These are phyloP conservation scores for Aspergillus tubingensis DNA, from an alignment of 2,329 filamentous ascomycete species.

Conservation along the genomic window DNA sequence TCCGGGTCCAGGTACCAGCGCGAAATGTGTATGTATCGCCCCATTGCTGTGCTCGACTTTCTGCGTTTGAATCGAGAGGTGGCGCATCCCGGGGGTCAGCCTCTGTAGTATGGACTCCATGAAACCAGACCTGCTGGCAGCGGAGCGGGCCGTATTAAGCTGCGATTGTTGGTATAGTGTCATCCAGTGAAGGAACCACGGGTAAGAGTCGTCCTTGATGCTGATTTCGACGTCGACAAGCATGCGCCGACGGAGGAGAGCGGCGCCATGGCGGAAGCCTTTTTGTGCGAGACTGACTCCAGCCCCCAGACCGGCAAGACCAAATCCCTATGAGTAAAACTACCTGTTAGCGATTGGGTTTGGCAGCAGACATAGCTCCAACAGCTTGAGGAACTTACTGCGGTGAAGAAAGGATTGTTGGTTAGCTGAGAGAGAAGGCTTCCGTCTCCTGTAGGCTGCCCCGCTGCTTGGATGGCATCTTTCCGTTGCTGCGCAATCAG, in stretches of 20 bases:
- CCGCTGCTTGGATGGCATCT: constrained; percentile 31
- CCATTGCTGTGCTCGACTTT: constrained; percentile 65
- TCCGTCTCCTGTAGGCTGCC: constrained; percentile 37
- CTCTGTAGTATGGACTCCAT: constrained; percentile 58
- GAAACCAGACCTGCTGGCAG: constrained; percentile 43
- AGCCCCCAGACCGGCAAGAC: constrained; percentile 85
- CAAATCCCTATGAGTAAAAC: constrained; percentile 64
- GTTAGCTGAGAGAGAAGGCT: constrained; percentile 48
- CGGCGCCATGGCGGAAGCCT: constrained; percentile 70
- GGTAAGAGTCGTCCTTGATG: constrained; percentile 88
- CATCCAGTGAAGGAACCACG: constrained; percentile 94
- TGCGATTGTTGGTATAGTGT: constrained; percentile 72
- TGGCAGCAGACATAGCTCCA: background rate
- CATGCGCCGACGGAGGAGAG: constrained; percentile 77
- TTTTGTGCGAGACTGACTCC: constrained; percentile 78
- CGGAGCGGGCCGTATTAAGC: constrained; percentile 56
- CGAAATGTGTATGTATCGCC: constrained; percentile 75
- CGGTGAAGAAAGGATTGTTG: constrained; percentile 54
- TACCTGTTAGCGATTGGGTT: background rate
- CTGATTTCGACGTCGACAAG: constrained; percentile 96
- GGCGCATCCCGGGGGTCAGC: constrained; percentile 62
- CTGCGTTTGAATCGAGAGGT: constrained; percentile 66
- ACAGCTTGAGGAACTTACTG: constrained; percentile 35
- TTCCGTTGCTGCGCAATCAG: constrained; percentile 40
- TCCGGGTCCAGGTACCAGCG: constrained; percentile 87